Percentiles rank a stretch among this genome's conserved stretches.
Conservation (phyloP, 495 filamentous ascomycete genomes). For the Aspergillus incahuasiensis region DNA sequence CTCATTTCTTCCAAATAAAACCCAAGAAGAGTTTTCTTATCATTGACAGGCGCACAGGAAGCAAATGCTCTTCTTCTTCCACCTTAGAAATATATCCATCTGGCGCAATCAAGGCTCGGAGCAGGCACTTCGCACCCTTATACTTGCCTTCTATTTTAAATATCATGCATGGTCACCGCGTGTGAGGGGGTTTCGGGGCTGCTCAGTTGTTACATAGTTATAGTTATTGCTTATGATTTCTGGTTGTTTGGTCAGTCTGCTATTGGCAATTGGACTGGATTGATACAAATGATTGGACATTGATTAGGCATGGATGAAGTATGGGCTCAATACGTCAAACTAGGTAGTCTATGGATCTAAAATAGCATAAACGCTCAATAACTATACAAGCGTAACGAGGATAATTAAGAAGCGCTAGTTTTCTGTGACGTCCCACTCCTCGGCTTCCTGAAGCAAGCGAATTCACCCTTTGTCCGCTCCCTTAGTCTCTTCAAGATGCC, state of each 20-base stretch:
- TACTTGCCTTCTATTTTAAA: too few relatives aligned
- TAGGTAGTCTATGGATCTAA: background rate
- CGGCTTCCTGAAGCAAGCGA: constrained; percentile 68
- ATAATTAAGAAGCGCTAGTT: background rate
- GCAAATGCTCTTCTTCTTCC: background rate
- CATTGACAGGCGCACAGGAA: background rate
- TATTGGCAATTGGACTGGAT: background rate
- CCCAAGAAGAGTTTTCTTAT: background rate
- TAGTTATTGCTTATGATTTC: background rate
- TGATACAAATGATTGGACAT: background rate
- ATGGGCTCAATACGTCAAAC: background rate
- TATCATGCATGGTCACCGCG: too few relatives aligned
- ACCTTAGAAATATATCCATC: background rate
- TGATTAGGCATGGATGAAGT: background rate
- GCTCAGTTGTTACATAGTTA: too few relatives aligned
- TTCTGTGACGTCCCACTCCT: constrained; percentile 25
- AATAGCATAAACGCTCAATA: background rate
- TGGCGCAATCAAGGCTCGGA: background rate
- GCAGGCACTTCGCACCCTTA: too few relatives aligned
- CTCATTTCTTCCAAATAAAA: background rate
- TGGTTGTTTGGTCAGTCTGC: background rate
- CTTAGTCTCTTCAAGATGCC: constrained; percentile 74
- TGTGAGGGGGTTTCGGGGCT: too few relatives aligned
- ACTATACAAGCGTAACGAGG: background rate
- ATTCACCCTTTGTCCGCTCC: constrained; percentile 79